Evolutionary conservation across 257 asterid genomes (phyloP), one percentile per base, ranked within the genome.

Genomic region (Thymus mandschuricus): DNA sequence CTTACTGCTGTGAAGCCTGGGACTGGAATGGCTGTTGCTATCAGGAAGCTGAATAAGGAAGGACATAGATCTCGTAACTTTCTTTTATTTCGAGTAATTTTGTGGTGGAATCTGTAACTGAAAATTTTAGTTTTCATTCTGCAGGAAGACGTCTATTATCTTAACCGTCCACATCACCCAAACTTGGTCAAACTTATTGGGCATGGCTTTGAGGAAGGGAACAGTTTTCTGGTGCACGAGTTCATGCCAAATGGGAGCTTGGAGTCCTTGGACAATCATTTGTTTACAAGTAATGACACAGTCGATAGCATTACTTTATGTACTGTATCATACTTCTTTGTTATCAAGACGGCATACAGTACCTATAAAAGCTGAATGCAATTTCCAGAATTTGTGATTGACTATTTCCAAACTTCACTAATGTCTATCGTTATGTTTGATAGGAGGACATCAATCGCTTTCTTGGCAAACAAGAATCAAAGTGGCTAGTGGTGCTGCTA

Each of bases 401-500:
- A 4, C 28, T 33, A 6, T 34, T 8, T 8, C 10, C 6, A 28
- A 56, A n/a, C 2, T 34, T 31, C 3, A 55, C 5, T 15, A 55
- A 56, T 9, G n/a, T 29, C 10, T 7, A 27, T 28, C 8, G 51
- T 1, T 43, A 10, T 52, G 10, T 68, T 83, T 74, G 61, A 65
- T 70, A 86, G 92, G 78, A 77, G 81, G 79, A 9, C 60, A 75
- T 10, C 81, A 81, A 43, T 76, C 79, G 3, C 86, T 88, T 45
- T 54, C 82, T 43, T 86, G 95, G 90, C 79, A 80, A 43, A 82
- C 85, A 52, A 84, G 92, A 68, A 78, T 82, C 58, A 88, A 82
- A 57, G 90, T 86, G 60, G 88, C 88, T 28, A 66, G 79, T 9
- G 90, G 85, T 79, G 90, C 85, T 61, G 95, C 92, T 8, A 84